Percentiles rank a stretch among this genome's conserved stretches.
Evolutionary conservation across 768 basidiomycete genomes (phyloP).

Genomic region (Cyclocybe cylindracea): DNA sequence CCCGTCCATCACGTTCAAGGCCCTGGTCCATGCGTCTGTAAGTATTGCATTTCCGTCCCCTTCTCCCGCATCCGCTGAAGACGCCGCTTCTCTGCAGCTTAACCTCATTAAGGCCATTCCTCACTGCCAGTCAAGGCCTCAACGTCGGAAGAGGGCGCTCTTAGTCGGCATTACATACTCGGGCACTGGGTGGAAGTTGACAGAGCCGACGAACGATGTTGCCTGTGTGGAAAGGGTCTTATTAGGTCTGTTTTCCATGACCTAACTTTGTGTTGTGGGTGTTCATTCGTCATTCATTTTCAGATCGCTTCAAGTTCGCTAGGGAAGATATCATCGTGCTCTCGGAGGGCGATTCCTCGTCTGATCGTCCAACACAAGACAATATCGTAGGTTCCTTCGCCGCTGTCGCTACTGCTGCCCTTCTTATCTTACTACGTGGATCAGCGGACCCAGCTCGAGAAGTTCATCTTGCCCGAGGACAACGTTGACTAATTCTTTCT

Average conservation of each 20-base stretch:
- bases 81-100: no score
- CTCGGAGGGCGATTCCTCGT: neutral
- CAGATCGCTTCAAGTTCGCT: neutral
- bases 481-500: constrained; percentile 8
- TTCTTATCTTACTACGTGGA: neutral
- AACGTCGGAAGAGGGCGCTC: constrained; percentile 7
- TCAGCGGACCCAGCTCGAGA: constrained; percentile 1
- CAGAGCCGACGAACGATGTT: constrained; percentile 4
- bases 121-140: no score
- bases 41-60: no score
- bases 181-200: neutral
- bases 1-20: no score
- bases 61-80: no score
- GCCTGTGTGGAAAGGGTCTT: constrained; percentile 3
- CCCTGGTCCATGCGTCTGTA: no score
- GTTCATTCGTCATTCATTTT: neutral
- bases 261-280: no score
- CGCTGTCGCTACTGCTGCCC: neutral
- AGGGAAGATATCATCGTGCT: constrained; percentile 2
- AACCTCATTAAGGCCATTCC: no score
- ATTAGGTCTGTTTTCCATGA: constrained; percentile 1
- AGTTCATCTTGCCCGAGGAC: neutral
- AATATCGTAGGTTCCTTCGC: constrained; percentile 7
- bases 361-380: neutral
- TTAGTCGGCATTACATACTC: constrained; percentile 13